phyloP scores from a whole-genome alignment of 225 moss, liverwort and hornwort genomes.

The Marchantia paleacea region DNA sequence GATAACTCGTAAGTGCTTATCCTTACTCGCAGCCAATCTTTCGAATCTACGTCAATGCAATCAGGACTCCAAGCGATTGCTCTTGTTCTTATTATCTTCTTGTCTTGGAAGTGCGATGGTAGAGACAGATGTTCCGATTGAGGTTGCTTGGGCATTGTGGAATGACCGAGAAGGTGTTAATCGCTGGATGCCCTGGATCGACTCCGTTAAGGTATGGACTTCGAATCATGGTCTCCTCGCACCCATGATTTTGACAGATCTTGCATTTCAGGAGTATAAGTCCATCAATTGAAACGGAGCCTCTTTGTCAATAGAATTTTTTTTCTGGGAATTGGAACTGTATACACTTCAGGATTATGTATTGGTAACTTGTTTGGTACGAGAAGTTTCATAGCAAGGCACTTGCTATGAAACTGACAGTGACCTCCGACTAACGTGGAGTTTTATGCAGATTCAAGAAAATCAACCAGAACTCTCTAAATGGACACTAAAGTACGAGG shows the following conservation, averaged over 20 bases:
- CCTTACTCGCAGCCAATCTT: neutral
- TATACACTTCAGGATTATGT: no score
- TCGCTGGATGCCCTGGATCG: conserved; percentile 99
- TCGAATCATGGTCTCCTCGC: neutral
- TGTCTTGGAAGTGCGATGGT: conserved; percentile 64
- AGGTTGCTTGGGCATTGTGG: conserved; percentile 92
- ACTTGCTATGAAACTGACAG: neutral
- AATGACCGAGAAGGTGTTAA: conserved; percentile 73
- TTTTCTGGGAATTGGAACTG: no score
- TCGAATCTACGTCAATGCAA: neutral
- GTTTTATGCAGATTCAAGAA: conserved; percentile 53
- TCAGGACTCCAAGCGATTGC: neutral
- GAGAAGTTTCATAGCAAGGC: neutral
- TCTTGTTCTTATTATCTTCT: neutral
- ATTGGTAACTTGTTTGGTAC: no score
- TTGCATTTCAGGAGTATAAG: neutral
- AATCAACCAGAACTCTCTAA: conserved; percentile 80
- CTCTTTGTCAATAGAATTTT: neutral
- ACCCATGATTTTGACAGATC: neutral
- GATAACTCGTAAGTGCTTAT: conserved; percentile 37
- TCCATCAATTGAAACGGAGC: neutral
- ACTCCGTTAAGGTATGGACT: conserved; percentile 63
- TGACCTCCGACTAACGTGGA: neutral
- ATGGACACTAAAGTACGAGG: conserved; percentile 82
- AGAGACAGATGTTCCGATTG: conserved; percentile 75